Conservation (phyloP, 345 rosid species). For the Capsella bursapastoris region DNA sequence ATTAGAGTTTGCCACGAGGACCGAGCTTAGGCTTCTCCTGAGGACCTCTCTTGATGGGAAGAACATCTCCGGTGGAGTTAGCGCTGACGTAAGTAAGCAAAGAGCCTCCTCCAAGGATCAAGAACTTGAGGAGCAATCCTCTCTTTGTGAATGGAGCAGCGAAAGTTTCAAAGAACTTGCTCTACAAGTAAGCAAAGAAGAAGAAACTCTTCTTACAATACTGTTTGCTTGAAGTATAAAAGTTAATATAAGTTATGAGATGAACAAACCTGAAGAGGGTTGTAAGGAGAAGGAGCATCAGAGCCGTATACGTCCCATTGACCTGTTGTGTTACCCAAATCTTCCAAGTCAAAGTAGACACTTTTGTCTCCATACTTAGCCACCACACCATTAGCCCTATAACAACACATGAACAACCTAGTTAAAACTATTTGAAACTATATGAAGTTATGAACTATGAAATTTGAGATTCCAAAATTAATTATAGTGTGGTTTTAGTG, state of each 20-base stretch:
- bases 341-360: slow-evolving; percentile 95
- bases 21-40: slow-evolving; percentile 90
- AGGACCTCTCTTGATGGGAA: slow-evolving; percentile 97
- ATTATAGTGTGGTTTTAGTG: neutral
- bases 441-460: too few relatives aligned
- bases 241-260: neutral
- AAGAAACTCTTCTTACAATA: neutral
- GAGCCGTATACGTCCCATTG: slow-evolving; percentile 98
- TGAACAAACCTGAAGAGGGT: slow-evolving; percentile 77
- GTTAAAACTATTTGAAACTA: slow-evolving; percentile 16
- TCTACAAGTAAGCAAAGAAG: slow-evolving; percentile 53
- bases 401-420: slow-evolving; percentile 3
- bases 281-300: slow-evolving; percentile 98
- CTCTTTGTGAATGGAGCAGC: slow-evolving; percentile 98
- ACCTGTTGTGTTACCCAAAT: slow-evolving; percentile 92
- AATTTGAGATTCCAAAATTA: too few relatives aligned
- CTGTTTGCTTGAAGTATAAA: neutral
- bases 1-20: slow-evolving; percentile 89
- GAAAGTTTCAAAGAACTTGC: slow-evolving; percentile 96
- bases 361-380: slow-evolving; percentile 98
- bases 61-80: slow-evolving; percentile 68
- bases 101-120: slow-evolving; percentile 88
- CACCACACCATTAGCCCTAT: slow-evolving; percentile 63
- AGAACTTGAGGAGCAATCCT: slow-evolving; percentile 91
- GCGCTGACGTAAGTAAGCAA: slow-evolving; percentile 72